Base-by-base conservation (phyloP, 1,284 basidiomycete genomes). In the Ganoderma lingzhi region DNA sequence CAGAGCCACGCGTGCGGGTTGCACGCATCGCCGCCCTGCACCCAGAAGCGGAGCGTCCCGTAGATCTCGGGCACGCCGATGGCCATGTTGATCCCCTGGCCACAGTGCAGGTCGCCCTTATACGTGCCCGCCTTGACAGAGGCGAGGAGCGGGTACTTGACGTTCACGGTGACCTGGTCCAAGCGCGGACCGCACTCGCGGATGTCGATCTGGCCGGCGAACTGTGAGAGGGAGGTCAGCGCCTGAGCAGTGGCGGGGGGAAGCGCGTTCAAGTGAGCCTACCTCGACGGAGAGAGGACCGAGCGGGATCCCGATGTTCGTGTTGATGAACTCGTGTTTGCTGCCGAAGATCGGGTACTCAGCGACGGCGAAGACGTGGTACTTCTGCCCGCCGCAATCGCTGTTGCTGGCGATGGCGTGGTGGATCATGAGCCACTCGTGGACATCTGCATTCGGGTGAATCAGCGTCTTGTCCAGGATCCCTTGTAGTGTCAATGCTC, bases 301-400 rank as follows among this genome's bases (percentile, higher is more conserved):
- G 35, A 59, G 56, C 17, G 56, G 35, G 35, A 59, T 59, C 17
- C 35, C 56, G 37, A 59, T n/a, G 35, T 12, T 59, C 3, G 35
- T 23, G 35, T n/a, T 12, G 35, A 59, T 59, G 56, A 39, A 39
- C 56, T 59, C 19, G 32, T 19, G 17, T 35, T 35, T 58, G 56
- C 19, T 35, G 0, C 19, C 56, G 19, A 58, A 58, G 32, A 37
- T 58, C 17, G 56, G 56, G 56, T 35, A 35, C 35, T 58, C 56
- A 35, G 56, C 56, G 6, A 58, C 56, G 35, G 56, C 56, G 56
- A 58, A 58, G 56, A 58, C 19, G 8, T 58, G 17, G 56, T 58
- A 37, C 10, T 58, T 37, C 17, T 23, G 6, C 17, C 8, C 56
- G 19, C 9, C 15, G 56, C 32, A 58, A 17, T 39, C 56, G 56